These are phyloP conservation scores for Bjerkandera adusta DNA, from an alignment of 1,284 basidiomycete genomes.

Conservation along the genomic window DNA sequence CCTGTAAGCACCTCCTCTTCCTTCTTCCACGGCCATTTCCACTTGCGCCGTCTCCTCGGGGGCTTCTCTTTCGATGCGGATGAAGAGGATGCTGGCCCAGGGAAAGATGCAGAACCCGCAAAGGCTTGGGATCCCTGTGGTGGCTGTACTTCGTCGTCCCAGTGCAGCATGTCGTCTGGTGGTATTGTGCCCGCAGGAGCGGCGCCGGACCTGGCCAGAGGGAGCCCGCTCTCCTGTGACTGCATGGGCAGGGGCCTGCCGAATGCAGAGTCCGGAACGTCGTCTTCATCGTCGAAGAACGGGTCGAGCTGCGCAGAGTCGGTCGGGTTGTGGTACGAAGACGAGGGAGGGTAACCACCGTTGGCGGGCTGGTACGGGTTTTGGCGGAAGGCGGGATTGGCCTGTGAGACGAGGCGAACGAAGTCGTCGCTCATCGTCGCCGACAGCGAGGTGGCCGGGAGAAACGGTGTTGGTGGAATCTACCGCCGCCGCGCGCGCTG, in stretches of 20 bases:
- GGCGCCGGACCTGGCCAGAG: slow-evolving; percentile 54
- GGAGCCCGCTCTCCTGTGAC: slow-evolving; percentile 69
- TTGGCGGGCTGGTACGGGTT: slow-evolving; percentile 50
- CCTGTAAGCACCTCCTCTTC: slow-evolving; percentile 58
- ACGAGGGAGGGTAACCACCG: slow-evolving; percentile 56
- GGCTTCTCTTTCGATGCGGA: slow-evolving; percentile 19
- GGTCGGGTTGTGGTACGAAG: slow-evolving; percentile 20
- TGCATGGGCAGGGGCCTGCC: slow-evolving; percentile 55
- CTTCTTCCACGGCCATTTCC: slow-evolving; percentile 81
- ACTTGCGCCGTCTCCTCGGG: slow-evolving; percentile 36
- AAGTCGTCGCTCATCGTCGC: slow-evolving; percentile 69
- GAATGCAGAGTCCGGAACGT: slow-evolving; percentile 63
- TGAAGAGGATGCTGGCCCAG: slow-evolving; percentile 22
- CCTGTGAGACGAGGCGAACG: slow-evolving; percentile 65
- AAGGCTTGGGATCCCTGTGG: slow-evolving; percentile 38
- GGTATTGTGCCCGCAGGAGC: slow-evolving; percentile 54
- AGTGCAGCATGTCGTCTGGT: slow-evolving; percentile 52
- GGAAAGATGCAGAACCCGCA: slow-evolving; percentile 42
- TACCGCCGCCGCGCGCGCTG: no score
- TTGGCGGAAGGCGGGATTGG: slow-evolving; percentile 63
- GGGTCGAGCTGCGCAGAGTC: slow-evolving; percentile 59
- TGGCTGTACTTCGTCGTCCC: slow-evolving; percentile 60
- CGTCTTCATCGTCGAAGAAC: slow-evolving; percentile 76
- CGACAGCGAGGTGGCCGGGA: slow-evolving; percentile 12
- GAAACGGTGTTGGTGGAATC: not conserved